Base-by-base conservation (phyloP, 768 basidiomycete species). In the Daedalea quercina region DNA sequence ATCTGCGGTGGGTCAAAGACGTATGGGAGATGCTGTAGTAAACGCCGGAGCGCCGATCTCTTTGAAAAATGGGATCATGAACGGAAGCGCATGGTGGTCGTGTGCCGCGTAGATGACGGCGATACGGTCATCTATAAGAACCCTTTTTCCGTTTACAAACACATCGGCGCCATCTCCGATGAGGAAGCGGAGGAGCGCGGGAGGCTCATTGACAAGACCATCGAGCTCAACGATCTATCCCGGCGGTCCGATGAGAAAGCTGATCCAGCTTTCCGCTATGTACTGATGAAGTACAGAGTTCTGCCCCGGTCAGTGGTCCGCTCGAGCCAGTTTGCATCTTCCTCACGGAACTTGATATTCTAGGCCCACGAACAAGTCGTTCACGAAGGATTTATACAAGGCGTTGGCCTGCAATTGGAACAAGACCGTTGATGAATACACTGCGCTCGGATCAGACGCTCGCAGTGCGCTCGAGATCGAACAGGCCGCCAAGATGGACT, bases 371-470 rank as follows among this genome's bases (percentile, higher is more conserved):
- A 25, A 9, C 9, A n/a, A 43, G 8, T n/a, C 12, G 9, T 3
- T 51, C 2, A 47, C 52, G 48, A 53, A 51, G 33, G 8, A 24
- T 15, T 46, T 41, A 13, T 11, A 20, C 26, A 34, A 37, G 44
- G 28, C 33, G 17, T 40, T 40, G 33, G 12, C 37, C 50, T 43
- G 48, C 47, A 55, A 59, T 35, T 67, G 64, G 64, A 65, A 67
- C 49, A 50, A 43, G 12, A 53, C 51, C 9, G 57, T 67, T 1
- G 66, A 67, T 42, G 47, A 54, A 19, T 66, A 66, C 50, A 66
- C 64, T 23, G 59, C 17, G 28, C 40, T 28, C 11, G 53, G 51
- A 3, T 20, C 19, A 1, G 65, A 66, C 41, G 3, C 43, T 2
- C 57, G 61, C 2, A 49, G 56, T 3, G 40, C 45, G 9, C 46